These are phyloP conservation scores for Ophiocordyceps camponoti-rufipedis DNA, from an alignment of 2,329 filamentous ascomycete genomes.

Conservation along the genomic window DNA sequence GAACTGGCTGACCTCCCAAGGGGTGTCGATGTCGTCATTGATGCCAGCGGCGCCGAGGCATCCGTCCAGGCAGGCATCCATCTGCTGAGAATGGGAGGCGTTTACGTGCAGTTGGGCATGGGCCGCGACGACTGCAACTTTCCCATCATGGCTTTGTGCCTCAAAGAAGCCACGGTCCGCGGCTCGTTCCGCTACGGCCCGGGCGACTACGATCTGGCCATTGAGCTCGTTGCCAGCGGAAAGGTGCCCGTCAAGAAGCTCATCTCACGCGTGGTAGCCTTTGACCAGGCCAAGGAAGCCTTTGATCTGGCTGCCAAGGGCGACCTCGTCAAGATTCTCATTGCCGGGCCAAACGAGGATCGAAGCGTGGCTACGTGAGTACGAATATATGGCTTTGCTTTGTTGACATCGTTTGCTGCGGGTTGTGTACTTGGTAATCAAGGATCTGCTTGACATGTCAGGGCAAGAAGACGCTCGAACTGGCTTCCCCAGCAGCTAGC, in stretches of 20 bases:
- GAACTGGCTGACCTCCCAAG: conserved; percentile 41
- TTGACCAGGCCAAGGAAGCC: conserved; percentile 67
- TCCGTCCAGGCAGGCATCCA: conserved; percentile 62
- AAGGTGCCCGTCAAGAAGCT: conserved; percentile 69
- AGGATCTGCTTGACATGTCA: too few species aligned
- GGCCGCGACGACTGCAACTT: conserved; percentile 75
- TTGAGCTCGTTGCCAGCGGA: conserved; percentile 56
- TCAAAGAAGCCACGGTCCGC: conserved; percentile 73
- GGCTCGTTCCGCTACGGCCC: conserved; percentile 81
- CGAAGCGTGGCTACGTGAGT: neutral
- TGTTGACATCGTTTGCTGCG: too few species aligned
- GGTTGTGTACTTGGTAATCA: too few species aligned
- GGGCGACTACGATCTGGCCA: conserved; percentile 72
- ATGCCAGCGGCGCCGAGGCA: conserved; percentile 62
- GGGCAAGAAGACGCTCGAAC: too few species aligned
- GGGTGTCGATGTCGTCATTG: conserved; percentile 64
- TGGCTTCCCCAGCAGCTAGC: too few species aligned
- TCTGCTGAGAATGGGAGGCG: conserved; percentile 50
- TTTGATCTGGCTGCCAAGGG: conserved; percentile 77
- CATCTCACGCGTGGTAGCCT: conserved; percentile 60
- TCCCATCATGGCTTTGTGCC: conserved; percentile 77
- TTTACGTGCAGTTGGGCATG: conserved; percentile 79
- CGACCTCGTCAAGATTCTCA: conserved; percentile 55
- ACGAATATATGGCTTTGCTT: neutral
- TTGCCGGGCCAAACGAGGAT: conserved; percentile 38